Percentiles rank a stretch among this genome's conserved stretches.
Conservation (phyloP, 164 flowering plant species). For the Akebia trifoliata region DNA sequence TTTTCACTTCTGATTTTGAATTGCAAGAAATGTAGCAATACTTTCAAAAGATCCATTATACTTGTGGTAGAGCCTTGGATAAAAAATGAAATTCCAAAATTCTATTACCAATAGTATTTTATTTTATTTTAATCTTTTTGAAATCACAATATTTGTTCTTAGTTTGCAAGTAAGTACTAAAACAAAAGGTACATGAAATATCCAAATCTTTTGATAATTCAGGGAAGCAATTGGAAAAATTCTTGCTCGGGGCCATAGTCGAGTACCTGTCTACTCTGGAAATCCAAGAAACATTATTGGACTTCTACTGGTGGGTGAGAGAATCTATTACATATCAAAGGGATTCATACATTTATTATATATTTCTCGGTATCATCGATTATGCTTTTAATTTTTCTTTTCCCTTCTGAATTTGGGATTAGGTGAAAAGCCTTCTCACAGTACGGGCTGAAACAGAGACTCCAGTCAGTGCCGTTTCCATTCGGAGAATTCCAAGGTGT, state of each 20-base stretch:
- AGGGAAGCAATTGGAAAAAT: conserved; percentile 99
- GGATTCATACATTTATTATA: conserved; percentile 3
- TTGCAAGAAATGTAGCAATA: too few species aligned
- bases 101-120: too few species aligned
- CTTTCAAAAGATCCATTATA: too few species aligned
- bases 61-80: too few species aligned
- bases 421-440: conserved; percentile 98
- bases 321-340: background rate
- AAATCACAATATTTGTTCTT: too few species aligned
- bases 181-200: too few species aligned
- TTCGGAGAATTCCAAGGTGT: conserved; percentile 91
- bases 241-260: conserved; percentile 97
- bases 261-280: conserved; percentile 97
- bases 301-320: conserved; percentile 71
- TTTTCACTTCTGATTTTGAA: too few species aligned
- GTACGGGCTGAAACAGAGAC: conserved; percentile 97
- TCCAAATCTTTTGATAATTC: conserved; percentile 12
- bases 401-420: conserved; percentile 6
- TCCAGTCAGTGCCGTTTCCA: conserved; percentile 98
- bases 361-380: background rate
- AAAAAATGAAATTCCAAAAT: too few species aligned
- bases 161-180: too few species aligned
- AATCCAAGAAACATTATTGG: conserved; percentile 90
- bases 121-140: too few species aligned
- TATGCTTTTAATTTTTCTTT: too few species aligned